Evolutionary conservation across 305 asterid genomes (phyloP), one percentile per base, ranked within the genome.

Genomic region (Coffea humblotiana): DNA sequence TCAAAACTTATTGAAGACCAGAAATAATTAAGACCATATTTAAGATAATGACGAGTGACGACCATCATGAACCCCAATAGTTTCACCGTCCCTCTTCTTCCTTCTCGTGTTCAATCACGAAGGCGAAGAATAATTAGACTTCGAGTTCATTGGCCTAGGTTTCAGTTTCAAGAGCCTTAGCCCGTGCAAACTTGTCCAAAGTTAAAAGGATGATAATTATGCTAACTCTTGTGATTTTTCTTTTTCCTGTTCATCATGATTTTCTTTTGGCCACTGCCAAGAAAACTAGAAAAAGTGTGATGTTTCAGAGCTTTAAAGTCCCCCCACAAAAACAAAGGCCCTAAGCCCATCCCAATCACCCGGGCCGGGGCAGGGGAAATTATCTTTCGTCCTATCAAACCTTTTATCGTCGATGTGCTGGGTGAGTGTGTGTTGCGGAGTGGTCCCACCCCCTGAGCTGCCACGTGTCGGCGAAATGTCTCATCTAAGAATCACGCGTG

Each of bases 381-480:
- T 40, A 40, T 40, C 43, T 40, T 81, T 85, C 78, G 78, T 83
- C 88, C 83, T 77, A 84, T 90, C 93, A 5, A 83, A 77, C 71
- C 77, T 78, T 83, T 81, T 82, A 70, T 61, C 82, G 78, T 82
- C 32, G 32, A 32, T 72, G 77, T 80, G 79, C 43, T 71, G 43
- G 4, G 43, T 3, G 43, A 40, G 43, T 40, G 81, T 79, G 43
- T 43, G 80, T 78, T 79, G 85, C 88, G 75, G 77, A 0, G 89
- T 80, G 92, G 97, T 43, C 81, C 91, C 85, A 82, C 82, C 25
- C 37, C 43, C 32, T 51, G 32, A 32, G 32, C 32, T 16, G 23
- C 83, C 91, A 89, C 93, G 92, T 89, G 92, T 89, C 85, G 0
- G 3, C 67, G 49, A 4, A 2, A 0, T 69, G 80, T 74, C 81